Evolutionary conservation across 345 rosid species (phyloP).

Genomic region (Mallotus nudiflorus): DNA sequence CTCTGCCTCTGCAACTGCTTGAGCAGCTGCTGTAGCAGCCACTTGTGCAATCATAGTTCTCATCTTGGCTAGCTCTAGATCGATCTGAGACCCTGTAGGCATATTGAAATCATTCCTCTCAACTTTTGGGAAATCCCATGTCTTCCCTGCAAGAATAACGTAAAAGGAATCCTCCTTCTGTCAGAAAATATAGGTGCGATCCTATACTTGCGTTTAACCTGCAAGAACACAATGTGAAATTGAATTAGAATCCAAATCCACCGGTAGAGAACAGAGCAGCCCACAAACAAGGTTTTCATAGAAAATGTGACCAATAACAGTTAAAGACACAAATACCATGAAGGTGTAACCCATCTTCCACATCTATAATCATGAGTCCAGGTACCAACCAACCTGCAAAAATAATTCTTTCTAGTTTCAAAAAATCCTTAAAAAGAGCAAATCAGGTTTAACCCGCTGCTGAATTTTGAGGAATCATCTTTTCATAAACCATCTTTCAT

Average conservation of each 20-base stretch:
- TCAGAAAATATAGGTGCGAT: slow-evolving; percentile 60
- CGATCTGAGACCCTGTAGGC: slow-evolving; percentile 70
- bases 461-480: background rate
- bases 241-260: background rate
- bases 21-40: slow-evolving; percentile 86
- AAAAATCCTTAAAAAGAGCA: background rate
- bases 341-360: background rate
- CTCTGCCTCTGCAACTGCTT: slow-evolving; percentile 93
- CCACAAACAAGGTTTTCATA: background rate
- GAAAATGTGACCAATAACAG: background rate
- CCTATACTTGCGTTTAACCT: slow-evolving; percentile 93
- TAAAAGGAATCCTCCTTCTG: slow-evolving; percentile 47
- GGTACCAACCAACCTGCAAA: background rate
- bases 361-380: background rate
- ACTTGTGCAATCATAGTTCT: slow-evolving; percentile 76
- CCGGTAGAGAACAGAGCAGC: background rate
- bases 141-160: slow-evolving; percentile 41
- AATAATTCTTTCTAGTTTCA: background rate
- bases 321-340: background rate
- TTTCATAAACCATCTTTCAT: background rate
- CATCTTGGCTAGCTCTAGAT: slow-evolving; percentile 78
- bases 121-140: slow-evolving; percentile 45
- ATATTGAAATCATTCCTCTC: slow-evolving; percentile 53
- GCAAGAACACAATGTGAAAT: slow-evolving; percentile 16
- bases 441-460: background rate